A percentile compares a stretch with the other conserved stretches of the same genome.
These are phyloP conservation scores for Plasmodium adleri DNA, from an alignment of 169 alveolate species.

Conservation along the genomic window DNA sequence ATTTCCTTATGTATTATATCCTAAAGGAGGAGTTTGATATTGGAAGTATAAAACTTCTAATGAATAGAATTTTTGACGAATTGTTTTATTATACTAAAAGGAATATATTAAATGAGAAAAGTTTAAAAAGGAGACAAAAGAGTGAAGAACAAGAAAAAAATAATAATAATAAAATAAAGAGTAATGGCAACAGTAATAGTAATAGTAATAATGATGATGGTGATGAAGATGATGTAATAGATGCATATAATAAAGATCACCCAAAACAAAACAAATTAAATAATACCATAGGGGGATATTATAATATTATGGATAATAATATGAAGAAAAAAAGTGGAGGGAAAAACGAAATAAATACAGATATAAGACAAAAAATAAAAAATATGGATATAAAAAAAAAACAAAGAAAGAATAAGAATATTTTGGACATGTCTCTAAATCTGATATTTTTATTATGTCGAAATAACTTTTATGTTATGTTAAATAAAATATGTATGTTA, in stretches of 20 bases:
- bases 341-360: background rate
- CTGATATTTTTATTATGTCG: conserved; percentile 50
- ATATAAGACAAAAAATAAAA: too few relatives aligned
- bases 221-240: too few relatives aligned
- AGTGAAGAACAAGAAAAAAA: background rate
- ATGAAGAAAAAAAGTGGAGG: background rate
- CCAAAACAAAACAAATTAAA: conserved; percentile 5
- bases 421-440: conserved; percentile 47
- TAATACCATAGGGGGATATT: conserved; percentile 21
- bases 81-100: conserved; percentile 44
- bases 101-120: conserved; percentile 29
- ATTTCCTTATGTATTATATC: conserved; percentile 44
- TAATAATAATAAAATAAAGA: background rate
- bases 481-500: conserved; percentile 42
- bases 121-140: background rate
- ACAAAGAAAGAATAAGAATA: conserved; percentile 2
- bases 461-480: conserved; percentile 31
- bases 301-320: background rate
- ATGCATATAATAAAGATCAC: background rate
- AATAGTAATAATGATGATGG: background rate
- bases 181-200: background rate
- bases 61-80: conserved; percentile 61
- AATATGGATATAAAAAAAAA: conserved; percentile 1
- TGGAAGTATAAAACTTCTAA: conserved; percentile 13
- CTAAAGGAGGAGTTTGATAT: conserved; percentile 11